A percentile compares a stretch with the other conserved stretches of the same genome.
These are phyloP conservation scores for Boletellus deceptivus DNA, from an alignment of 1,284 basidiomycete genomes.

Conservation along the genomic window DNA sequence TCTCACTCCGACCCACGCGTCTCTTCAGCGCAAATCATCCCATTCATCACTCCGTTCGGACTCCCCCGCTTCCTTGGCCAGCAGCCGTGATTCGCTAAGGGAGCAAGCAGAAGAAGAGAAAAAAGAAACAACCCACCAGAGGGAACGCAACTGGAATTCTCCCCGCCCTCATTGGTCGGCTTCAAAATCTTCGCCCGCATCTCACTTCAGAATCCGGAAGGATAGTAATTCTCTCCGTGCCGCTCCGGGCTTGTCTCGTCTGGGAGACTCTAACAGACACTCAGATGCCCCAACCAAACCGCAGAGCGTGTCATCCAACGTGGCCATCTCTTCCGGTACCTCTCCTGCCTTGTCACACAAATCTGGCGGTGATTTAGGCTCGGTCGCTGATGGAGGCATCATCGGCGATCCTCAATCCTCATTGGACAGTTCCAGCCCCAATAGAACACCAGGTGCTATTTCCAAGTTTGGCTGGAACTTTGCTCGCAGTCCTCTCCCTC, in stretches of 20 bases:
- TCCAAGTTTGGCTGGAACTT: slow-evolving; percentile 44
- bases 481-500: slow-evolving; percentile 37
- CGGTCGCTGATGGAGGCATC: slow-evolving; percentile 1
- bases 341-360: slow-evolving; percentile 4
- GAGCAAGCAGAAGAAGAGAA: slow-evolving; percentile 36
- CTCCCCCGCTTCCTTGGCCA: slow-evolving; percentile 42
- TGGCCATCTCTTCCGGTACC: background rate
- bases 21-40: slow-evolving; percentile 31
- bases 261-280: slow-evolving; percentile 13
- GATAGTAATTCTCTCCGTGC: slow-evolving; percentile 17
- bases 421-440: slow-evolving; percentile 8
- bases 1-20: slow-evolving; percentile 32
- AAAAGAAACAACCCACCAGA: slow-evolving; percentile 39
- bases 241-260: slow-evolving; percentile 17
- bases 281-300: slow-evolving; percentile 2
- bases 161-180: slow-evolving; percentile 49
- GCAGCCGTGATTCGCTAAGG: slow-evolving; percentile 34
- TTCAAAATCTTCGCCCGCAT: slow-evolving; percentile 21
- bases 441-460: slow-evolving; percentile 21
- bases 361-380: slow-evolving; percentile 1
- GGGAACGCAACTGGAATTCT: slow-evolving; percentile 61
- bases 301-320: slow-evolving; percentile 4
- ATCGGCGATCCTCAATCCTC: background rate
- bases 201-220: slow-evolving; percentile 5
- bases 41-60: slow-evolving; percentile 37